Evolutionary conservation across 192 early-diverging fungal genomes (phyloP), one percentile per base, ranked within the genome.

Genomic region (Ambispora gerdemannii): DNA sequence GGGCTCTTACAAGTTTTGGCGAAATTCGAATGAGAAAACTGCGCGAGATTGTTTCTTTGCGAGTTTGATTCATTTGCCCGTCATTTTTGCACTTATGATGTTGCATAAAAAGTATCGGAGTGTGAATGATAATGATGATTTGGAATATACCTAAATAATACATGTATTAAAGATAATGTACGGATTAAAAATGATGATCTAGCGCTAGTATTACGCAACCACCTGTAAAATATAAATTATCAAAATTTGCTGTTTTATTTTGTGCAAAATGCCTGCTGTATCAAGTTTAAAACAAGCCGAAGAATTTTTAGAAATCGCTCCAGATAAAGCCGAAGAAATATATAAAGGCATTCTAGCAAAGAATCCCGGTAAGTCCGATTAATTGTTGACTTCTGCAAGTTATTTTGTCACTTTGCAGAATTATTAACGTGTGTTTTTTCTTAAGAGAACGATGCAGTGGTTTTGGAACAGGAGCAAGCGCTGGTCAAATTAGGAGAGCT

Each of bases 1-100:
- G 10, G 83, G 84, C 30, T 91, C 97, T 4, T 85, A 75, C 31
- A 72, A 73, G 69, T 98, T 98, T 78, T 96, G 92, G 93, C 73
- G 81, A 24, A 76, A 88, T 17, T 81, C 88, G 3, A 88, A 86
- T 72, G 90, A 95, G 53, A 91, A 90, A 76, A 87, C 82, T 13
- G 94, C 93, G n/a, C 77, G 95, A 17, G 83, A 89, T 38, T 76
- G 96, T 59, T 97, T 98, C 75, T 98, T 98, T 80, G 87, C 85
- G 34, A 94, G 91, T 75, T 72, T 98, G 62, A 83, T 93, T 19
- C 93, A 98, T 72, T 74, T 98, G 71, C 95, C 95, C 0, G 75
- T 96, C 2, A 71, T 95, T 32, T 71, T 98, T 36, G 91, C 84
- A 2, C 80, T 97, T 50, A 86, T 98, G 82, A 92, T 98, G 86